Percentiles rank a stretch among this genome's conserved stretches.
These are phyloP conservation scores for Yarrowia sp. DNA, from an alignment of 805 yeast genomes.

Conservation along the genomic window DNA sequence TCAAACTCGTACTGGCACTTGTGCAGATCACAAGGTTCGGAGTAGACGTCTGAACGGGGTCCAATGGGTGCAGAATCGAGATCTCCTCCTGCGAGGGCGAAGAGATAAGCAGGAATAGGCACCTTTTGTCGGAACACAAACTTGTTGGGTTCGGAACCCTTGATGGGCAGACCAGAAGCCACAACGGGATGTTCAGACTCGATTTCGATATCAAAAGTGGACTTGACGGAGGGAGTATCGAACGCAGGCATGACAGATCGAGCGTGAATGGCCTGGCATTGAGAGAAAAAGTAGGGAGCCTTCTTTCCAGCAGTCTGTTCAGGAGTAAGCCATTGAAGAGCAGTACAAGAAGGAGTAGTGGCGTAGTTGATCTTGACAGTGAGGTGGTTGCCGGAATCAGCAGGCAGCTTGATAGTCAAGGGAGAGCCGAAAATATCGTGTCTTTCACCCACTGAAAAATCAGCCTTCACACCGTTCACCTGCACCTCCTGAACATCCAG, in stretches of 20 bases:
- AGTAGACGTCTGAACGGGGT: slow-evolving; percentile 79
- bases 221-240: slow-evolving; percentile 84
- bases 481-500: slow-evolving; percentile 48
- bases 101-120: slow-evolving; percentile 82
- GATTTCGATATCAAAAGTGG: slow-evolving; percentile 57
- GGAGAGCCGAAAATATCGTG: slow-evolving; percentile 47
- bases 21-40: slow-evolving; percentile 67
- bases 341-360: slow-evolving; percentile 76
- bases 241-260: slow-evolving; percentile 84
- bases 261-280: slow-evolving; percentile 89
- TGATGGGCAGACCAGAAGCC: slow-evolving; percentile 54
- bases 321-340: slow-evolving; percentile 79
- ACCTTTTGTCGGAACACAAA: slow-evolving; percentile 67
- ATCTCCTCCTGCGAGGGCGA: slow-evolving; percentile 84
- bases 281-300: slow-evolving; percentile 75
- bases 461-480: slow-evolving; percentile 44
- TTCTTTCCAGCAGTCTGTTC: slow-evolving; percentile 70
- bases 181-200: slow-evolving; percentile 66
- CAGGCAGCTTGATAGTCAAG: slow-evolving; percentile 38
- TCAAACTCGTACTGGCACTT: slow-evolving; percentile 78
- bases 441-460: slow-evolving; percentile 39
- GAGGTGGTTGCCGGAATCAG: slow-evolving; percentile 7
- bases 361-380: slow-evolving; percentile 48
- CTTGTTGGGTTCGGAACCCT: slow-evolving; percentile 30
- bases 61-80: slow-evolving; percentile 66